Percentiles rank a stretch among this genome's conserved stretches.
phyloP scores from a whole-genome alignment of 495 filamentous ascomycete species.

The Lepraria neglecta region DNA sequence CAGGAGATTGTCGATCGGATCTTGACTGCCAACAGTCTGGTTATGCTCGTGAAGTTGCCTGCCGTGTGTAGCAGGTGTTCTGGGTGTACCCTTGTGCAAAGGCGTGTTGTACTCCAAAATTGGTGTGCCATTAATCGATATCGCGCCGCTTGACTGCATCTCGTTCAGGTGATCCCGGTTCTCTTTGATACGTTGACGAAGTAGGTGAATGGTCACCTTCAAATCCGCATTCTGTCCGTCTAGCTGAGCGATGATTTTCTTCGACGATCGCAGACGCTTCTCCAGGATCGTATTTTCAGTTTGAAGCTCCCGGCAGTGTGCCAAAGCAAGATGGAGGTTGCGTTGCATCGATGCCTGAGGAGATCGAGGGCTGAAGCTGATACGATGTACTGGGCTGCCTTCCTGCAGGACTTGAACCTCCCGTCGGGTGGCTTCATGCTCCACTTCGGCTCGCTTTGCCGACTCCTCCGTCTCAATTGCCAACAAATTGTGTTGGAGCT shows the following conservation, averaged over 20 bases:
- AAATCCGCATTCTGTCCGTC: constrained; percentile 61
- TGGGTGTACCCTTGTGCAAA: constrained; percentile 41
- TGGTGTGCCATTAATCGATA: constrained; percentile 48
- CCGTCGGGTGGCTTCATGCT: constrained; percentile 84
- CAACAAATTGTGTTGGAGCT: constrained; percentile 82
- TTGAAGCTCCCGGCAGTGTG: constrained; percentile 53
- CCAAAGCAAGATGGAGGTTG: constrained; percentile 41
- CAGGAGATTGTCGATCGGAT: constrained; percentile 70
- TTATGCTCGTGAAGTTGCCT: constrained; percentile 32
- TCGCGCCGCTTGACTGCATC: constrained; percentile 44
- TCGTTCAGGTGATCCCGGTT: constrained; percentile 77
- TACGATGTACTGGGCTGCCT: constrained; percentile 38
- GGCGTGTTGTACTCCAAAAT: constrained; percentile 44
- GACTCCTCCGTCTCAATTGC: constrained; percentile 81
- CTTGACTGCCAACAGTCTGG: constrained; percentile 39
- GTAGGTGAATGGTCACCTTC: constrained; percentile 62
- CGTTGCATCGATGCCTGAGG: constrained; percentile 37
- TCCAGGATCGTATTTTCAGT: constrained; percentile 57
- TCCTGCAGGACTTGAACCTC: constrained; percentile 83
- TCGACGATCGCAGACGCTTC: constrained; percentile 61
- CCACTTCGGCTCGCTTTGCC: constrained; percentile 79
- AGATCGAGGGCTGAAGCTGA: constrained; percentile 36
- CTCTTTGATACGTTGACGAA: constrained; percentile 77
- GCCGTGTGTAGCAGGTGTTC: constrained; percentile 41
- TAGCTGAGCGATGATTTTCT: constrained; percentile 61